These are phyloP conservation scores for Aphanomyces stellatus DNA, from an alignment of 352 stramenopile species.

Conservation along the genomic window DNA sequence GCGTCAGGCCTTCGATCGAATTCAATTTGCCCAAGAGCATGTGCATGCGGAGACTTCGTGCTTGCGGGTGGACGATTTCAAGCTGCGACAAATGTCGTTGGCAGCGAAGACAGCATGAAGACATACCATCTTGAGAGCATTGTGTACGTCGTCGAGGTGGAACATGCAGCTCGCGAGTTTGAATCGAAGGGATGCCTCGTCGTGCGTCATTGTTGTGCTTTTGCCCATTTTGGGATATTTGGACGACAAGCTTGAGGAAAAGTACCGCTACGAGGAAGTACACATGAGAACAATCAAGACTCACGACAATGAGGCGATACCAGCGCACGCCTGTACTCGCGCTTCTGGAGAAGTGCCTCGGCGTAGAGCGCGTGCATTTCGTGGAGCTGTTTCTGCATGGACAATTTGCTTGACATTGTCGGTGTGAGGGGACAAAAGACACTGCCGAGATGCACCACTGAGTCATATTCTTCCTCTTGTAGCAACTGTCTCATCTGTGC, in stretches of 20 bases:
- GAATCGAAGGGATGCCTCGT: constrained; percentile 21
- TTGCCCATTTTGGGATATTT: constrained; percentile 4
- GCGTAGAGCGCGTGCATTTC: constrained; percentile 21
- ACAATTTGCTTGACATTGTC: background rate
- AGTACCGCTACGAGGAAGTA: constrained; percentile 32
- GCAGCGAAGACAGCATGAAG: background rate
- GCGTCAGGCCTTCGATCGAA: constrained; percentile 30
- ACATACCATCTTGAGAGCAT: constrained; percentile 55
- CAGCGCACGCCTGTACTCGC: constrained; percentile 63
- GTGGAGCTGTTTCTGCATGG: background rate
- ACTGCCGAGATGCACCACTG: background rate
- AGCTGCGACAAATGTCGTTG: constrained; percentile 29
- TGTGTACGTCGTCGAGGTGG: constrained; percentile 39
- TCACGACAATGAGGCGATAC: no score
- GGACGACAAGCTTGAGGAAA: constrained; percentile 28
- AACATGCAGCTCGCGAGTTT: constrained; percentile 69
- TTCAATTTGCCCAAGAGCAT: constrained; percentile 65
- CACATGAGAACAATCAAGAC: background rate
- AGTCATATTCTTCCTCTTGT: background rate
- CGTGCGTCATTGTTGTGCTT: constrained; percentile 24
- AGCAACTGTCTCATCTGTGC: constrained; percentile 2
- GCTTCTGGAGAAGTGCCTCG: constrained; percentile 55
- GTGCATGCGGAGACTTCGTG: constrained; percentile 44
- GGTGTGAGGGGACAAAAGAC: background rate
- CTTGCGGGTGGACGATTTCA: constrained; percentile 31